Conservation (phyloP, 169 alveolate genomes). For the Plasmodium reichenowi region DNA sequence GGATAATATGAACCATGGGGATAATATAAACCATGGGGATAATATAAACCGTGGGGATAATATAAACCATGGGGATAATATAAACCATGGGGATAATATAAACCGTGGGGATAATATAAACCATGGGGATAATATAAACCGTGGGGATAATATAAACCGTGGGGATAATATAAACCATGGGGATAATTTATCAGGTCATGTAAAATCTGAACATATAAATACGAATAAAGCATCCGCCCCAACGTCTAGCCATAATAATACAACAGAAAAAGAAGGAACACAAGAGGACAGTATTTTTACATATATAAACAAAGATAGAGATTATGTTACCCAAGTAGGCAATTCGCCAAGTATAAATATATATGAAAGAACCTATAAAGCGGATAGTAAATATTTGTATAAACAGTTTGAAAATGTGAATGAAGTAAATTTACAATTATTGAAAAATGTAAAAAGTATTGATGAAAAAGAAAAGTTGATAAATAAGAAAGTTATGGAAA, state of each 20-base stretch:
- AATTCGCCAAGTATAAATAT: constrained; percentile 56
- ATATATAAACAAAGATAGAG: constrained; percentile 29
- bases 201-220: too few species aligned
- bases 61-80: not conserved
- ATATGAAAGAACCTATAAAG: constrained; percentile 42
- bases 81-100: not conserved
- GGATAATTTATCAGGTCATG: not conserved
- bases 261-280: not conserved
- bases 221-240: too few species aligned
- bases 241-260: not conserved
- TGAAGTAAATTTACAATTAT: constrained; percentile 69
- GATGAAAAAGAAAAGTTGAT: constrained; percentile 65
- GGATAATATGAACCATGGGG: not conserved
- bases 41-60: not conserved
- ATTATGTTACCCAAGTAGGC: constrained; percentile 34
- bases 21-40: not conserved
- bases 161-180: not conserved
- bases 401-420: constrained; percentile 61
- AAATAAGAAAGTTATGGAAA: constrained; percentile 60
- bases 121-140: not conserved
- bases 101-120: not conserved
- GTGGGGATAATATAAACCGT: not conserved
- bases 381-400: constrained; percentile 22
- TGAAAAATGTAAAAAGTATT: constrained; percentile 40
- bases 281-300: constrained; percentile 1